phyloP scores from a whole-genome alignment of 2,329 filamentous ascomycete genomes.

The Sporothrix luriei region DNA sequence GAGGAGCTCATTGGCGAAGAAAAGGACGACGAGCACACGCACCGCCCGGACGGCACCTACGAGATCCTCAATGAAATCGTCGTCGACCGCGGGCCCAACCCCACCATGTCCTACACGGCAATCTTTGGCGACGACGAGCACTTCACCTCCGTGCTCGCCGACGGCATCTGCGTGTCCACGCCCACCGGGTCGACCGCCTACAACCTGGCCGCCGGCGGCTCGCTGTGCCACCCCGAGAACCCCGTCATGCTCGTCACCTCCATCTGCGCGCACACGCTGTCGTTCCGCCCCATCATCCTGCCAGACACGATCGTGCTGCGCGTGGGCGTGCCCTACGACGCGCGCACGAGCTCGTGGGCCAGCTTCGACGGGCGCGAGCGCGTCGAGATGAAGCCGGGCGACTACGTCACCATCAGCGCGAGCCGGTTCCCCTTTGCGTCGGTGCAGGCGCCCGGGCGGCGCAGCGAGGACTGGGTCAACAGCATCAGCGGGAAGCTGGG shows the following conservation, averaged over 20 bases:
- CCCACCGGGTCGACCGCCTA: constrained; percentile 95
- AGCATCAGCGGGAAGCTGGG: constrained; percentile 77
- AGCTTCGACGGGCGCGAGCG: constrained; percentile 94
- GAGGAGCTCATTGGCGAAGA: constrained; percentile 90
- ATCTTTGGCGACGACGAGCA: constrained; percentile 94
- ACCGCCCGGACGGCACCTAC: constrained; percentile 78
- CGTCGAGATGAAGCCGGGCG: constrained; percentile 74
- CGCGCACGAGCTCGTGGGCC: constrained; percentile 89
- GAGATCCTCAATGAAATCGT: constrained; percentile 98
- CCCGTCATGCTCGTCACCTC: constrained; percentile 93
- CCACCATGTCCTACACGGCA: constrained; percentile 90
- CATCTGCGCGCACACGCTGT: constrained; percentile 92
- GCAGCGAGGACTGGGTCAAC: constrained; percentile 79
- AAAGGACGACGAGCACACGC: constrained; percentile 79
- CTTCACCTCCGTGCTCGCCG: constrained; percentile 89
- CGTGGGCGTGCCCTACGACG: constrained; percentile 91
- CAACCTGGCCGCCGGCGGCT: constrained; percentile 93
- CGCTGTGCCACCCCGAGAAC: constrained; percentile 92
- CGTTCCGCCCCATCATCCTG: constrained; percentile 93
- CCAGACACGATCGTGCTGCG: constrained; percentile 94
- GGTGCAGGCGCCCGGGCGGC: constrained; percentile 68
- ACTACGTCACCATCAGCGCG: constrained; percentile 83
- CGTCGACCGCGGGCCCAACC: constrained; percentile 88
- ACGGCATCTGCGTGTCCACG: constrained; percentile 90
- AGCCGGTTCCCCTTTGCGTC: constrained; percentile 75